Evolutionary conservation across 257 asterid species (phyloP).

Genomic region (Solanum raphanifolium): DNA sequence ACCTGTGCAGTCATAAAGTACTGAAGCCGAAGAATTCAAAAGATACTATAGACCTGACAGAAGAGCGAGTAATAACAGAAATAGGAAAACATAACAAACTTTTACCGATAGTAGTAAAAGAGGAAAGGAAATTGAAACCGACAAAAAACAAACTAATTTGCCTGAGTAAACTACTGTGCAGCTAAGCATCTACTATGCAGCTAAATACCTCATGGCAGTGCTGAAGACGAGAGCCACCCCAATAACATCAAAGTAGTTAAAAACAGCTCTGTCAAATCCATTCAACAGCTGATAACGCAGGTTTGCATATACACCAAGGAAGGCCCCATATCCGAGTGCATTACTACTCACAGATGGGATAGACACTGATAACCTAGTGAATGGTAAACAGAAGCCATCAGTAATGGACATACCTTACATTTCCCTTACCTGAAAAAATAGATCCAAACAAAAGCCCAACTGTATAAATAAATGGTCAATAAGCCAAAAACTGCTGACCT

Average conservation of each 20-base stretch:
- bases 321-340: constrained; percentile 96
- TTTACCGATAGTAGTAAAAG: not conserved
- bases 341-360: constrained; percentile 77
- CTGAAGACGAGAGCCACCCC: constrained; percentile 75
- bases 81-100: not conserved
- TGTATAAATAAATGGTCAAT: not conserved
- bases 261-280: constrained; percentile 72
- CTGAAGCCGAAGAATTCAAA: not conserved
- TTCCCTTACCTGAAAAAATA: not conserved
- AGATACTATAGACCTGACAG: not conserved
- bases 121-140: not conserved
- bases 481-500: constrained; percentile 32
- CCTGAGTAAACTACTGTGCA: not conserved
- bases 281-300: constrained; percentile 78
- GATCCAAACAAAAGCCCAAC: not conserved
- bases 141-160: not conserved
- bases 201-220: constrained; percentile 69
- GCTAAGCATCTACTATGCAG: not conserved
- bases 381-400: not conserved
- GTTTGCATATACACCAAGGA: constrained; percentile 91
- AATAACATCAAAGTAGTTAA: constrained; percentile 80
- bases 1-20: not conserved
- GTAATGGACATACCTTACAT: not conserved
- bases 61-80: not conserved
- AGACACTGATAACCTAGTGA: constrained; percentile 68